Evolutionary conservation across 1,284 basidiomycete species (phyloP).

Genomic region (Ceratobasidium papillatum): DNA sequence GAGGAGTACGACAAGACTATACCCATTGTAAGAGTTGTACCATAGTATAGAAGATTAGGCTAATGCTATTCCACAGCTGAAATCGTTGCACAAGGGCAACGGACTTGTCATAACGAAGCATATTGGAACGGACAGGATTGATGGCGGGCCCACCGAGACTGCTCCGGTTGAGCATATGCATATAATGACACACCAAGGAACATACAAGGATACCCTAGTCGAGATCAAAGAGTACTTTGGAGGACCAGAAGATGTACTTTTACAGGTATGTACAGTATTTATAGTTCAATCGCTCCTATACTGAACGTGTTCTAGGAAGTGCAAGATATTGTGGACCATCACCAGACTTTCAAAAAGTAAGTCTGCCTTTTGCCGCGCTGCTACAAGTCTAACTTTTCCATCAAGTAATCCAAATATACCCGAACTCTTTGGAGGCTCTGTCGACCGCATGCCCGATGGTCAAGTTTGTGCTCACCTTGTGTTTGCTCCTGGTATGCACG

Average conservation of each 20-base stretch:
- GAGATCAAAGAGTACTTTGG: constrained; percentile 12
- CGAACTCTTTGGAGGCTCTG: constrained; percentile 9
- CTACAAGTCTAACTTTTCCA: not conserved
- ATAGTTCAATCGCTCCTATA: not conserved
- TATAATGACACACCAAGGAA: constrained; percentile 1
- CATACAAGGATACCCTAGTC: not conserved
- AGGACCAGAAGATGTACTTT: not conserved
- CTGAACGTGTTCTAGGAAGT: not conserved
- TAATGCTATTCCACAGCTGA: not conserved
- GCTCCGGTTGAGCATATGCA: not conserved
- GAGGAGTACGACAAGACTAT: constrained; percentile 16
- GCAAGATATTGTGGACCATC: constrained; percentile 11
- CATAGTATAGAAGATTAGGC: not conserved
- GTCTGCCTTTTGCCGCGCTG: not conserved
- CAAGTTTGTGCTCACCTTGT: constrained; percentile 6
- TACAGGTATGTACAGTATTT: not conserved
- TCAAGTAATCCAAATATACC: not conserved
- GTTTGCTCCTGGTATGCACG: constrained; percentile 11
- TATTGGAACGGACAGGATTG: not conserved
- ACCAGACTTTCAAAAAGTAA: constrained; percentile 10
- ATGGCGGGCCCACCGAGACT: not conserved
- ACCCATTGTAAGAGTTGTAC: not conserved
- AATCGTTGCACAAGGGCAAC: not conserved
- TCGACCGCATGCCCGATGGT: not conserved
- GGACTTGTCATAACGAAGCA: not conserved